Conservation (phyloP, 2,329 filamentous ascomycete species). For the Scleromitrula shiraiana region DNA sequence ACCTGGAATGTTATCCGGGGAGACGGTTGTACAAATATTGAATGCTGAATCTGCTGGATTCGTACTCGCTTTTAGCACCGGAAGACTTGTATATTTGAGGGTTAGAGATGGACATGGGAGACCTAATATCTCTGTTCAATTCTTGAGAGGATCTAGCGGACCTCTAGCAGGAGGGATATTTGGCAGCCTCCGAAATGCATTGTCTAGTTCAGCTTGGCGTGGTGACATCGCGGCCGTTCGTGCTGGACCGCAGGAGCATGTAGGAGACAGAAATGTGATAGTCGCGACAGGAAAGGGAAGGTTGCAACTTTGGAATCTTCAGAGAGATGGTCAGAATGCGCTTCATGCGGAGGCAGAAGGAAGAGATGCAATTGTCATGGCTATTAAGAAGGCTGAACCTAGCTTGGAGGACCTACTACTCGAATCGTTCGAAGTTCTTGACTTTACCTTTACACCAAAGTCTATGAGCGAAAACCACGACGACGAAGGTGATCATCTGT, state of each 20-base stretch:
- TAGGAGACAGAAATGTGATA: constrained; percentile 79
- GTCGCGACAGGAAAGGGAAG: constrained; percentile 70
- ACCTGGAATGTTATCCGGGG: constrained; percentile 67
- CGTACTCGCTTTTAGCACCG: constrained; percentile 75
- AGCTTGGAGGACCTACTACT: constrained; percentile 41
- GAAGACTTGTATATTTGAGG: constrained; percentile 77
- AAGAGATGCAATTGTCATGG: constrained; percentile 53
- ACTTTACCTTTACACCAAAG: constrained; percentile 64
- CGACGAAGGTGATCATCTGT: constrained; percentile 45
- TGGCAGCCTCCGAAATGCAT: constrained; percentile 69
- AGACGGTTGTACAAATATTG: constrained; percentile 68
- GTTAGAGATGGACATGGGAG: constrained; percentile 82
- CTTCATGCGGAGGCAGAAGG: constrained; percentile 65
- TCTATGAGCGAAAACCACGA: constrained; percentile 44
- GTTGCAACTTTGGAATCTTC: constrained; percentile 80
- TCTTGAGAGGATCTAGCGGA: constrained; percentile 57
- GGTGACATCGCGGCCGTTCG: constrained; percentile 76
- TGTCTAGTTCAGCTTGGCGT: constrained; percentile 61
- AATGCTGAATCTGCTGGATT: constrained; percentile 82
- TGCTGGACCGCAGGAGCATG: constrained; percentile 60
- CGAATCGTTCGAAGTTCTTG: constrained; percentile 64
- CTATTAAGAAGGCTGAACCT: constrained; percentile 49
- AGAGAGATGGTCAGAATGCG: constrained; percentile 77
- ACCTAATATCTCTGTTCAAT: constrained; percentile 69
- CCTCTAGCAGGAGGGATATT: constrained; percentile 59